Base-by-base conservation (phyloP, 2,329 filamentous ascomycete genomes). In the Trichoderma endophyticum region DNA sequence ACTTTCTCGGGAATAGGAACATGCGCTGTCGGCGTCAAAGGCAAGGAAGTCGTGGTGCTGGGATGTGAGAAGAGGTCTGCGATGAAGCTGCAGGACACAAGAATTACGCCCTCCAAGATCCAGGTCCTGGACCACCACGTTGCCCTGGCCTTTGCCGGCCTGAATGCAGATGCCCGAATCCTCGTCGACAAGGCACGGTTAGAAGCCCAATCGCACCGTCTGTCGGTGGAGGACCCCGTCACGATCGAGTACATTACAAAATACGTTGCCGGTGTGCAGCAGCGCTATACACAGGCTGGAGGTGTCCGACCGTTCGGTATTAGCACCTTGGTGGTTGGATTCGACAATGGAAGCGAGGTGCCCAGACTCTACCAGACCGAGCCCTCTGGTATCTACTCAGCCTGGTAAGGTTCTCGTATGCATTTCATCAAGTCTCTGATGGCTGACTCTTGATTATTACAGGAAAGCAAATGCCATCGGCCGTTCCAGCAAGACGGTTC, bases 391-490 rank as follows among this genome's bases (percentile, higher is more conserved):
- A 99, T 99, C 83, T 99, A 98, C 87, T 98, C 94, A 72, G 96
- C 96, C 82, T 99, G 96, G 96, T 98, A 87, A 69, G 89, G 81
- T 70, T 30, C 14, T 18, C 6, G 11, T 18, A 18, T 21, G 11
- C 11, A 21, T 67, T 26, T 3, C 7, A 6, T 74, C 76, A 71
- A 76, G 9, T 59, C n/a, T 66, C 57, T 62, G 69, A 68, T 69
- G 60, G 36, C 69, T 65, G 24, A 65, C 26, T 56, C 34, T 65
- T 51, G 32, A 34, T 71, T 76, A 36, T 72, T 57, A 75, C 76
- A 98, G 96, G 96, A 98, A 99, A 88, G 97, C 96, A 78, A 99
- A 99, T 81, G 96, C 96, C 72, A 99, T 99, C 80, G 96, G 96
- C 72, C 92, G 96, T 80, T 98, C 95, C 68, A 97, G 94, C 89